Evolutionary conservation across 257 asterid genomes (phyloP).

Genomic region (Nemophila menziesii): DNA sequence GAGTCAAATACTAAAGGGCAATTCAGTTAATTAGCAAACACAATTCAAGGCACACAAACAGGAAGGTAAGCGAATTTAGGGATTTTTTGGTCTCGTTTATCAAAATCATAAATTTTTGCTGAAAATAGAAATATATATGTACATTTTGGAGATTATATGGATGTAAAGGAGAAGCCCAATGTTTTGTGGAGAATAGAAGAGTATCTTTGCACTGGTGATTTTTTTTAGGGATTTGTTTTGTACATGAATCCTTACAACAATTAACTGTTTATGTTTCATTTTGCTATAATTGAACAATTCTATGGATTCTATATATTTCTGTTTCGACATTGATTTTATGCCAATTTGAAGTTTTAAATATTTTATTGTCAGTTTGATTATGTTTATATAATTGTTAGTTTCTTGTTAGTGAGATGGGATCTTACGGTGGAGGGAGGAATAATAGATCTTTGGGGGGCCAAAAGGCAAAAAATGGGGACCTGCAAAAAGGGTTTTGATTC

Average conservation of each 20-base stretch:
- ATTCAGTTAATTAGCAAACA: background rate
- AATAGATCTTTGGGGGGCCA: too few relatives aligned
- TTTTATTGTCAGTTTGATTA: background rate
- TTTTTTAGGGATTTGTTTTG: slow-evolving; percentile 21
- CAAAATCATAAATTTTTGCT: too few relatives aligned
- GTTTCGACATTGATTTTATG: background rate
- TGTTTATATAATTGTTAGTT: too few relatives aligned
- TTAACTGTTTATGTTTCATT: slow-evolving; percentile 11
- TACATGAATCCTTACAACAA: slow-evolving; percentile 29
- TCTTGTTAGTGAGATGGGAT: too few relatives aligned
- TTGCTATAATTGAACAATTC: background rate
- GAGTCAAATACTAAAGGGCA: background rate
- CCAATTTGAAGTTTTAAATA: background rate
- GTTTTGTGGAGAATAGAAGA: background rate
- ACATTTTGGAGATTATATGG: slow-evolving; percentile 22
- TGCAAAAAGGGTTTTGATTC: too few relatives aligned
- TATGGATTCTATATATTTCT: background rate
- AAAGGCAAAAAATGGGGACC: too few relatives aligned
- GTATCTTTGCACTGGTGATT: slow-evolving; percentile 8
- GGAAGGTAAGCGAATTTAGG: background rate
- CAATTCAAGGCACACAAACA: background rate
- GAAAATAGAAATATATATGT: slow-evolving; percentile 14
- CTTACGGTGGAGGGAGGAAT: too few relatives aligned
- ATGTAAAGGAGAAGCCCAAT: background rate
- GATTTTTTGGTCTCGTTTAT: too few relatives aligned